A percentile compares a stretch with the other conserved stretches of the same genome.
These are phyloP conservation scores for Cylindrodendrum hubeiense DNA, from an alignment of 2,329 filamentous ascomycete genomes.

Conservation along the genomic window DNA sequence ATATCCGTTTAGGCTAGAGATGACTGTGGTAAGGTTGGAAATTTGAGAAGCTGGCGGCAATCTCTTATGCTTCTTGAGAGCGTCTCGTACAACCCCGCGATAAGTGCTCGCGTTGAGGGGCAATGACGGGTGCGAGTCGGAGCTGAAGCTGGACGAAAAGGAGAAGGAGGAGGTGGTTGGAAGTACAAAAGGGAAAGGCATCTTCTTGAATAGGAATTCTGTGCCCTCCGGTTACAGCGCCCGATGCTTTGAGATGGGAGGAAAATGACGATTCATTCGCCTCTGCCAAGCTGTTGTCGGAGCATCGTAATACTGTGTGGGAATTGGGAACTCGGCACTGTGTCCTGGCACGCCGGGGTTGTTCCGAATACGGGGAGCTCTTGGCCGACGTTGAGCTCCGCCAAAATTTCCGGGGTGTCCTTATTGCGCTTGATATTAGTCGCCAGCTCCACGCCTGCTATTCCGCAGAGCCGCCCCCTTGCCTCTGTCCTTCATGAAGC, in stretches of 20 bases:
- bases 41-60: slow-evolving; percentile 79
- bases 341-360: slow-evolving; percentile 31
- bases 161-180: slow-evolving; percentile 91
- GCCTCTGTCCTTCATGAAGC: slow-evolving; percentile 34
- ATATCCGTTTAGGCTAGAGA: slow-evolving; percentile 79
- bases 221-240: not conserved
- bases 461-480: slow-evolving; percentile 7
- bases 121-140: slow-evolving; percentile 88
- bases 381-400: slow-evolving; percentile 29
- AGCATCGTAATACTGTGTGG: slow-evolving; percentile 42
- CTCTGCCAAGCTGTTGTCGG: slow-evolving; percentile 39
- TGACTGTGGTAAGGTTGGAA: slow-evolving; percentile 76
- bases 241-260: not conserved
- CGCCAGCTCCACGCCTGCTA: slow-evolving; percentile 27
- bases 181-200: slow-evolving; percentile 91
- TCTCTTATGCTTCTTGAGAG: slow-evolving; percentile 90
- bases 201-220: slow-evolving; percentile 53
- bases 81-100: slow-evolving; percentile 84
- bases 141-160: slow-evolving; percentile 82
- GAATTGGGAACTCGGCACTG: not conserved
- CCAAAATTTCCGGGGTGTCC: slow-evolving; percentile 29
- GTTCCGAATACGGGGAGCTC: slow-evolving; percentile 41
- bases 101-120: slow-evolving; percentile 85
- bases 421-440: slow-evolving; percentile 9
- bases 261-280: slow-evolving; percentile 13